Conservation (phyloP, 768 basidiomycete genomes). For the Daedaleopsis sinensis region DNA sequence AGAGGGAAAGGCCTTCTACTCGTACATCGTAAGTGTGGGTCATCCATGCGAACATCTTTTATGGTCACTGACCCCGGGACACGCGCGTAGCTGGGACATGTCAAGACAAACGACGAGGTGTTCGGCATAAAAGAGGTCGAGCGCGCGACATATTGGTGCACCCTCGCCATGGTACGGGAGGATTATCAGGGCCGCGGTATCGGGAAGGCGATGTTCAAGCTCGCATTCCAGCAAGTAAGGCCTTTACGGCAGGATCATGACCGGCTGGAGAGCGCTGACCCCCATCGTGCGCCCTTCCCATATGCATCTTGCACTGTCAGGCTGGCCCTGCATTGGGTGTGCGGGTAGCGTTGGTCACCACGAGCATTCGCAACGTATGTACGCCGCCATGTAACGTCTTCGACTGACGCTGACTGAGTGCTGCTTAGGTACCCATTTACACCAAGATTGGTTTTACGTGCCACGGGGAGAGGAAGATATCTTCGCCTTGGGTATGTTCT, state of each 20-base stretch:
- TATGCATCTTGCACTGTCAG: background rate
- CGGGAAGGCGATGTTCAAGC: constrained; percentile 11
- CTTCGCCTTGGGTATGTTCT: background rate
- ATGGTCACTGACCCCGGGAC: background rate
- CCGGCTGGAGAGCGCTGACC: background rate
- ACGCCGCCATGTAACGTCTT: background rate
- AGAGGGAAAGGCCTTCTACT: constrained; percentile 20
- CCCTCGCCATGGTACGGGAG: constrained; percentile 15
- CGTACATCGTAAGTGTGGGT: constrained; percentile 9
- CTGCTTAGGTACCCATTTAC: background rate
- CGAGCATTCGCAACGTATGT: constrained; percentile 2
- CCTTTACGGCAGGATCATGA: background rate
- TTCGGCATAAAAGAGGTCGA: constrained; percentile 3
- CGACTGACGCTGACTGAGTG: background rate
- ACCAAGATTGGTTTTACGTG: background rate
- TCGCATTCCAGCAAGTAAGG: constrained; percentile 13
- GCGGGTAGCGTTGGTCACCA: constrained; percentile 12
- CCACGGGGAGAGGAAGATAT: background rate
- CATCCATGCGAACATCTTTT: background rate
- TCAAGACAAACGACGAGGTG: background rate
- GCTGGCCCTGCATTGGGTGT: constrained; percentile 5
- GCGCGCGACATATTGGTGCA: constrained; percentile 18
- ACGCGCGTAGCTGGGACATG: background rate
- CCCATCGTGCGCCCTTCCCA: background rate
- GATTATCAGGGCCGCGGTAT: constrained; percentile 23